Percentiles rank a stretch among this genome's conserved stretches.
phyloP scores from a whole-genome alignment of 108 stramenopile genomes.

The Heterococcus sp. region DNA sequence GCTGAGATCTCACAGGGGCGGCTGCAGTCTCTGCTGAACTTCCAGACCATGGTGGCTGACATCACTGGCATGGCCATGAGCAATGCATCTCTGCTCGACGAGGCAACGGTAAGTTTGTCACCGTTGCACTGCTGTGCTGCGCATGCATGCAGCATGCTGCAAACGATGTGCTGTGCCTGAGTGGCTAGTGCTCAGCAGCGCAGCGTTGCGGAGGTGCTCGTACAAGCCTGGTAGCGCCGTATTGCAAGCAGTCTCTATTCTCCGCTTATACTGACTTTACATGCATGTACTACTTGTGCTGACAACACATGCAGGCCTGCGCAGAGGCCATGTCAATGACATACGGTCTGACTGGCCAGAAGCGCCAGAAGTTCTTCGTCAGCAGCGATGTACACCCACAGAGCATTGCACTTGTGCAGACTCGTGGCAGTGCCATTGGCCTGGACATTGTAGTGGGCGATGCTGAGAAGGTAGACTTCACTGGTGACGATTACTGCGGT shows the following conservation, averaged over 20 bases:
- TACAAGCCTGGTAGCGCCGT: too few relatives aligned
- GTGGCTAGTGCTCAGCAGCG: background rate
- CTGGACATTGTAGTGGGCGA: constrained; percentile 85
- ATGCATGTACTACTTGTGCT: constrained; percentile 77
- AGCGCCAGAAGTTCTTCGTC: constrained; percentile 87
- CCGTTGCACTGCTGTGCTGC: too few relatives aligned
- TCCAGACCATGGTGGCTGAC: constrained; percentile 96
- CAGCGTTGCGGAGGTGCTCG: background rate
- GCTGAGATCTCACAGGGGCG: constrained; percentile 99
- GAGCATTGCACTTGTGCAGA: constrained; percentile 82
- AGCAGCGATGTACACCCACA: constrained; percentile 90
- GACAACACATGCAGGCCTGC: constrained; percentile 68
- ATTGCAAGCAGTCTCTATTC: background rate
- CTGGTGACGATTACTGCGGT: constrained; percentile 76
- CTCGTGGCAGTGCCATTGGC: constrained; percentile 80
- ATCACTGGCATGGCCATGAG: constrained; percentile 94
- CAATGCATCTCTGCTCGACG: constrained; percentile 91
- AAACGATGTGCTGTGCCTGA: too few relatives aligned
- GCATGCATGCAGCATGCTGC: too few relatives aligned
- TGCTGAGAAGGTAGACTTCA: constrained; percentile 70
- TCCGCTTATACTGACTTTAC: constrained; percentile 92
- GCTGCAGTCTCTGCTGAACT: constrained; percentile 96
- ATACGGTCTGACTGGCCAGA: constrained; percentile 57
- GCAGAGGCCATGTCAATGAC: constrained; percentile 99
- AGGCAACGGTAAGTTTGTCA: constrained; percentile 61